Evolutionary conservation across 164 flowering plant genomes (phyloP), one percentile per base, ranked within the genome.

Genomic region (Umbellularia californica): DNA sequence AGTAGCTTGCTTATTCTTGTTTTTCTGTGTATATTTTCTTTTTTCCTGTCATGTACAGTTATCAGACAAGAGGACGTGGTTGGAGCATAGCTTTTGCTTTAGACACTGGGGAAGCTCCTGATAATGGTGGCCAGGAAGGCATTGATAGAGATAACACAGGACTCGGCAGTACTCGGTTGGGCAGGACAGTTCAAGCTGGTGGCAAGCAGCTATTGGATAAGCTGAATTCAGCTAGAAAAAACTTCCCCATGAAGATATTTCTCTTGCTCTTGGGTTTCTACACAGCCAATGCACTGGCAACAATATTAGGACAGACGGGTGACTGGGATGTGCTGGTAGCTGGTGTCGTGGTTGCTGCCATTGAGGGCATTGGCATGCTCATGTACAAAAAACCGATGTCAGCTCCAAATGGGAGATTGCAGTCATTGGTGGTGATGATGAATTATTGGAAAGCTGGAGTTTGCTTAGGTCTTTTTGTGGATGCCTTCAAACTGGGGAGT

Each of bases 401-500:
- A 58, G 25, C 77, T 2, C 74, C 86, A 2, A 78, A 73, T 52
- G 41, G 65, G 74, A 88, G 93, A 79, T 70, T 90, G 70, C 86
- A 90, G 77, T 86, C 93, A 28, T 84, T 95, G 72, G 82, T 95
- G 28, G 89, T 69, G 35, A 85, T 95, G 97, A 72, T 95, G 30
- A 95, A 95, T 73, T 95, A 86, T 73, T 95, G 96, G 99, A 95
- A 95, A 90, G 96, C 99, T 65, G 99, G 99, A 76, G 90, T 95
- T 66, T 92, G 97, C 80, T 89, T 95, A 74, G 99, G 98, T 50
- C 93, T 95, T 12, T 93, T 93, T 87, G 98, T 95, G 7, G 99
- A 95, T 84, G 99, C 99, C 76, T 95, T 93, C 72, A 93, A 95
- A 75, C 75, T 93, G 75, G 97, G 97, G 23, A 92, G 98, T 80